Evolutionary conservation across 1,284 basidiomycete species (phyloP).

Genomic region (Sparassis latifolia): DNA sequence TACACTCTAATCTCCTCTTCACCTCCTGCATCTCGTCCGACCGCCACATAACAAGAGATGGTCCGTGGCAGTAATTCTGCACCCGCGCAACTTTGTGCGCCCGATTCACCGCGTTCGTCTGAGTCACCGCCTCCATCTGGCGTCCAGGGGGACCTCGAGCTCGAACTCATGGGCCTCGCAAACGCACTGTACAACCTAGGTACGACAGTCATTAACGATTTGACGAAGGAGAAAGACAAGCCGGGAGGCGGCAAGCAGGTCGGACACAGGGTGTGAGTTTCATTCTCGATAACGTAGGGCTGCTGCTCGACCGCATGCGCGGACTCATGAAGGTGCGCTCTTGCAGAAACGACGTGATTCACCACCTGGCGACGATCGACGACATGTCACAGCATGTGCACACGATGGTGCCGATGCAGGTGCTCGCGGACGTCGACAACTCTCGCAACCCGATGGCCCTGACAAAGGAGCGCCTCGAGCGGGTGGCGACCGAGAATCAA

Average conservation of each 20-base stretch:
- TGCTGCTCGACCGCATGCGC: slow-evolving; percentile 2
- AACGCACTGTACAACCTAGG: slow-evolving; percentile 72
- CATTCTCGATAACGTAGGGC: neutral
- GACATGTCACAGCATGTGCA: slow-evolving; percentile 51
- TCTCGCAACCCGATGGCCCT: slow-evolving; percentile 73
- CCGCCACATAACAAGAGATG: neutral
- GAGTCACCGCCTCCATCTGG: slow-evolving; percentile 66
- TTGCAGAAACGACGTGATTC: slow-evolving; percentile 61
- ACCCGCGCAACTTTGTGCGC: slow-evolving; percentile 29
- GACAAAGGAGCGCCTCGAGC: slow-evolving; percentile 70
- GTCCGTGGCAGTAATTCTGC: neutral
- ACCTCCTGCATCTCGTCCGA: too few species aligned
- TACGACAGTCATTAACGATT: slow-evolving; percentile 71
- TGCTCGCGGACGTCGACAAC: slow-evolving; percentile 70
- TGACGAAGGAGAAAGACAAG: slow-evolving; percentile 69
- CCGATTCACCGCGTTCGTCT: slow-evolving; percentile 65
- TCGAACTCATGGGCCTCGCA: slow-evolving; percentile 68
- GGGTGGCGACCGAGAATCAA: slow-evolving; percentile 79
- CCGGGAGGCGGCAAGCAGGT: slow-evolving; percentile 62
- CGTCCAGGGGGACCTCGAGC: slow-evolving; percentile 62
- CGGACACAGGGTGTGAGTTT: slow-evolving; percentile 55
- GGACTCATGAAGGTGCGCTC: neutral
- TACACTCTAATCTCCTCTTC: too few species aligned
- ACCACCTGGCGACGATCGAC: slow-evolving; percentile 57
- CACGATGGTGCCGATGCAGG: slow-evolving; percentile 66